Base-by-base conservation (phyloP, 2,329 filamentous ascomycete species). In the Penicillium nordicum region DNA sequence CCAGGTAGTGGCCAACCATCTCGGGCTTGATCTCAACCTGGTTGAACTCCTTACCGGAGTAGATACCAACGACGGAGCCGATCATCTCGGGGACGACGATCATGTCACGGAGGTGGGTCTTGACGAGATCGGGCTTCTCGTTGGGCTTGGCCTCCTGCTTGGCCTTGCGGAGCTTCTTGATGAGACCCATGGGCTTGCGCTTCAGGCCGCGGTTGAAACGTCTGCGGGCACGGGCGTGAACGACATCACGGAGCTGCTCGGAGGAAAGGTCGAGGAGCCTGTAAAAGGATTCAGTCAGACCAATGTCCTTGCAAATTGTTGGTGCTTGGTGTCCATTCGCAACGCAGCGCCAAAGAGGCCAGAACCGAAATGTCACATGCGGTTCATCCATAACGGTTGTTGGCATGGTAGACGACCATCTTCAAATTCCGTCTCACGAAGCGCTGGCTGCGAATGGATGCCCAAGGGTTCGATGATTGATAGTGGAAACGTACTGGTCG, bases 1-100 rank as follows among this genome's bases (percentile, higher is more conserved):
- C 94, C 69, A 99, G 86, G 86, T 97, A 97, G 86, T 97, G 93
- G 79, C 94, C 94, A 81, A 99, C 94, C 94, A 99, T 99, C 87
- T 99, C 94, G 73, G 94, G 94, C 88, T 97, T 97, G 84, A 99
- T 94, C 83, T 99, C 94, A 74, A 99, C 92, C 87, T 97, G 93
- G 89, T 99, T 99, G 90, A 99, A 99, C 83, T 97, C 92, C 89
- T 99, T 99, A 78, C 94, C 94, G 70, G 91, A 96, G 90, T 99
- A 99, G 85, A 99, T 94, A 79, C 92, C 94, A 75, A 99, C 89
- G 75, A 99, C 93, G 81, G 85, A 90, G 75, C 94, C 94, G 78
- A 99, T 99, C 94, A 99, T 97, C 87, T 99, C 94, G 74, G 94
- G 94, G 72, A 99, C 94, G 77, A 99, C 88, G 80, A 99, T 97